Evolutionary conservation across 768 basidiomycete species (phyloP).

Genomic region (Pleurotus sapidus): DNA sequence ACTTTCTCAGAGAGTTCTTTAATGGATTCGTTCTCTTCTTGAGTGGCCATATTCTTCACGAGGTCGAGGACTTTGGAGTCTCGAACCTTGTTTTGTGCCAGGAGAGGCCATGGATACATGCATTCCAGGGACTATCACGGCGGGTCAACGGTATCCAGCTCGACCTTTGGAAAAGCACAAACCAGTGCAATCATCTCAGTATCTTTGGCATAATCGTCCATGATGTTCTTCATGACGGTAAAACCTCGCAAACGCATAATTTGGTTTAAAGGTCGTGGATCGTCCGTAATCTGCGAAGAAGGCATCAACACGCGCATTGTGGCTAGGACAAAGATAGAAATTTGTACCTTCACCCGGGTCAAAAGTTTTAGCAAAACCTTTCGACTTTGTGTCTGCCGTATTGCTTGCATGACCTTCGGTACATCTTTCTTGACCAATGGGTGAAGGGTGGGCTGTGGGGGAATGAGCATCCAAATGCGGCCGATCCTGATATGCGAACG

Average conservation of each 20-base stretch:
- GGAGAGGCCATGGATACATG: constrained; percentile 76
- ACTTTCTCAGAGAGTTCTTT: constrained; percentile 65
- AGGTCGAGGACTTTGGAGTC: constrained; percentile 66
- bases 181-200: constrained; percentile 70
- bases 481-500: constrained; percentile 14
- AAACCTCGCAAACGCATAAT: constrained; percentile 93
- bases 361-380: constrained; percentile 83
- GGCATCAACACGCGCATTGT: too few species aligned
- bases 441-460: constrained; percentile 66
- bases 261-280: constrained; percentile 72
- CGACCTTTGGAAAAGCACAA: constrained; percentile 21
- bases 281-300: constrained; percentile 71
- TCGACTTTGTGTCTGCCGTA: constrained; percentile 82
- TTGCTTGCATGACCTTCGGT: constrained; percentile 88
- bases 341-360: constrained; percentile 73
- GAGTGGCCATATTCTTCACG: constrained; percentile 51
- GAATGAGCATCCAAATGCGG: constrained; percentile 4
- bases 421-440: constrained; percentile 77
- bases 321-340: too few species aligned
- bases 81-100: constrained; percentile 89
- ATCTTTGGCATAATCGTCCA: constrained; percentile 75
- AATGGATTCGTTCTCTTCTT: constrained; percentile 50
- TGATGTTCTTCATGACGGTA: constrained; percentile 84
- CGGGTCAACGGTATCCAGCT: neutral
- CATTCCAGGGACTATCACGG: constrained; percentile 56